phyloP scores from a whole-genome alignment of 225 moss, liverwort and hornwort species.

The Takakia lepidozioides region DNA sequence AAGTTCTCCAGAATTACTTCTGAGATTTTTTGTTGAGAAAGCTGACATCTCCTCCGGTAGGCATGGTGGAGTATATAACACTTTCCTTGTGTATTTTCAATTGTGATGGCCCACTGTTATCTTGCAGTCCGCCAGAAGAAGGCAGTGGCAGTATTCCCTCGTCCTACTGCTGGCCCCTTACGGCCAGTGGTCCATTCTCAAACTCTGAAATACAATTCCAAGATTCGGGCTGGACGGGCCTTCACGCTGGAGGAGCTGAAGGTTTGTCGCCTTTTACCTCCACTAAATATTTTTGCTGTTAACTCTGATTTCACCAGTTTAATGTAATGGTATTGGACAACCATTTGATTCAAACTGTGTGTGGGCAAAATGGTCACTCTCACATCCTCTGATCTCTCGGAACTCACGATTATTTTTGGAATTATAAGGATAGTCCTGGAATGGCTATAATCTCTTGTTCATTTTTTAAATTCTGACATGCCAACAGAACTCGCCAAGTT shows the following conservation, averaged over 20 bases:
- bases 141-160: constrained; percentile 73
- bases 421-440: too few relatives aligned
- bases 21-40: not conserved
- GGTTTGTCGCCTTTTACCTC: constrained; percentile 17
- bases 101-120: too few relatives aligned
- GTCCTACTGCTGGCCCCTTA: constrained; percentile 63
- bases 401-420: too few relatives aligned
- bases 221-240: constrained; percentile 73
- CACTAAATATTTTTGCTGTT: not conserved
- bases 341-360: not conserved
- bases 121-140: constrained; percentile 69
- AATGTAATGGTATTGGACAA: not conserved
- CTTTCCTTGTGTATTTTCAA: too few relatives aligned
- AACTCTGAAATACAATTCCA: constrained; percentile 68
- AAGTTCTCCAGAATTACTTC: not conserved
- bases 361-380: not conserved
- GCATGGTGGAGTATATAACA: too few relatives aligned
- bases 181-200: constrained; percentile 81
- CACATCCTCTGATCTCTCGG: too few relatives aligned
- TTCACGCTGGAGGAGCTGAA: constrained; percentile 86
- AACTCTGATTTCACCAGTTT: too few relatives aligned
- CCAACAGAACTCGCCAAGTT: too few relatives aligned
- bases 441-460: not conserved
- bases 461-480: not conserved
- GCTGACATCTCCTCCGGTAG: too few relatives aligned